A percentile compares a stretch with the other conserved stretches of the same genome.
Conservation (phyloP, 805 yeast species). For the Yarrowia bubula region DNA sequence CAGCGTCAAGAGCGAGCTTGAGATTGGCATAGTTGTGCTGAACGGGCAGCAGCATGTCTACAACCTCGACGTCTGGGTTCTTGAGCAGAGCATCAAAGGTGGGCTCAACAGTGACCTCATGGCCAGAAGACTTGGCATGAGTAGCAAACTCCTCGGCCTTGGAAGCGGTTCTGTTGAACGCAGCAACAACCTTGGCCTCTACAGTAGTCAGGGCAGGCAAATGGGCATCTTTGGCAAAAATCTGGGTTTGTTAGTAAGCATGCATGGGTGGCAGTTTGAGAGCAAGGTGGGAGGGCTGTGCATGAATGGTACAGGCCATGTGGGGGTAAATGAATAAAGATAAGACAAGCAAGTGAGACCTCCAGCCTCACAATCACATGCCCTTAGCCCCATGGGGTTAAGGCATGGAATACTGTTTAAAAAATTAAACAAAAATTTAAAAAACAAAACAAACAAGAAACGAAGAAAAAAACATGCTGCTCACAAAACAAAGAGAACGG, state of each 20-base stretch:
- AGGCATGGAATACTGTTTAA: too few relatives aligned
- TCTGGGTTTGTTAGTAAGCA: conserved; percentile 36
- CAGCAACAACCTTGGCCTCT: conserved; percentile 56
- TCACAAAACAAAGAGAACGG: too few relatives aligned
- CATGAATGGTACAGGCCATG: too few relatives aligned
- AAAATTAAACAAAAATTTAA: too few relatives aligned
- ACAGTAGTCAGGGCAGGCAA: conserved; percentile 61
- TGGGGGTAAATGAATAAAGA: not conserved
- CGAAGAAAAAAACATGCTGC: too few relatives aligned
- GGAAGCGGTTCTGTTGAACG: conserved; percentile 76
- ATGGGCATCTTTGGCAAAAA: conserved; percentile 83
- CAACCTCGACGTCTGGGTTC: conserved; percentile 66
- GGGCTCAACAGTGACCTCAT: conserved; percentile 49
- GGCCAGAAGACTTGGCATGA: conserved; percentile 45
- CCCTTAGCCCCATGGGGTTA: too few relatives aligned
- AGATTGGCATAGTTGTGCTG: conserved; percentile 71
- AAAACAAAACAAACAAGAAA: too few relatives aligned
- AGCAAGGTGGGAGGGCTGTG: not conserved
- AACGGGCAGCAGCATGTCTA: conserved; percentile 89
- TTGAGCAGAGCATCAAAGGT: conserved; percentile 49
- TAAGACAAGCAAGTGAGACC: not conserved
- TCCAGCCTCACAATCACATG: not conserved
- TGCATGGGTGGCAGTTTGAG: not conserved
- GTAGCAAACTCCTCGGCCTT: conserved; percentile 82
- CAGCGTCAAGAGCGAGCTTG: conserved; percentile 63